These are phyloP conservation scores for Uronychia binucleata DNA, from an alignment of 73 alveolate genomes.

Conservation along the genomic window DNA sequence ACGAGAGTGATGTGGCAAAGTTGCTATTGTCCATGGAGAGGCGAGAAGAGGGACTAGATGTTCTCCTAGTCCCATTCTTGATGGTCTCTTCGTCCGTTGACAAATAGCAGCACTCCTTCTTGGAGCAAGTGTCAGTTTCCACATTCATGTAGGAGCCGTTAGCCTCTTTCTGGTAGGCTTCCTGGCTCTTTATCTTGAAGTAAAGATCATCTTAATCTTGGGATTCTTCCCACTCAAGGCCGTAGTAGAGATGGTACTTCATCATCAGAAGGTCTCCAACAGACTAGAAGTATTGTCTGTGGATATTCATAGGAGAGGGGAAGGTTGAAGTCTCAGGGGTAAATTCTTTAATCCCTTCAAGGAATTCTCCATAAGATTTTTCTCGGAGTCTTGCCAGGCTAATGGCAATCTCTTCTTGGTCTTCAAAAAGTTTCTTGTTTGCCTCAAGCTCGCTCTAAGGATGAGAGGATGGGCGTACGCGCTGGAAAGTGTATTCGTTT, in stretches of 20 bases:
- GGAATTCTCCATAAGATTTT: not conserved
- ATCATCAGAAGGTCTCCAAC: not conserved
- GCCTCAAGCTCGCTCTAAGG: not conserved
- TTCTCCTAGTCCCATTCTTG: not conserved
- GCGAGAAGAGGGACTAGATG: not conserved
- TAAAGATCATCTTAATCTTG: not conserved
- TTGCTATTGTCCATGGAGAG: too few relatives aligned
- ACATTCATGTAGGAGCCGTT: too few relatives aligned
- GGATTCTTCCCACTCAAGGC: not conserved
- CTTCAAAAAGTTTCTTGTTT: conserved; percentile 20
- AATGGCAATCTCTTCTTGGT: conserved; percentile 30
- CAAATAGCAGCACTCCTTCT: too few relatives aligned
- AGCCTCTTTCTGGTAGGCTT: too few relatives aligned
- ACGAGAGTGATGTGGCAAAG: too few relatives aligned
- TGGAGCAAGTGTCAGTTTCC: too few relatives aligned
- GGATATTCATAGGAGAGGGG: not conserved
- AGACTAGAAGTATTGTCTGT: not conserved
- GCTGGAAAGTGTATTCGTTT: not conserved
- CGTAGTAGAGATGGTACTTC: not conserved
- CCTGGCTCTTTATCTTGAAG: not conserved
- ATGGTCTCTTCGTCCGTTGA: not conserved
- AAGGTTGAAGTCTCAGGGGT: not conserved
- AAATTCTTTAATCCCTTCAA: not conserved
- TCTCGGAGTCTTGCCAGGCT: not conserved
- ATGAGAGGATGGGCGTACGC: not conserved